Evolutionary conservation across 768 basidiomycete species (phyloP), one percentile per base, ranked within the genome.

Genomic region (Leucosporidium yakuticum): DNA sequence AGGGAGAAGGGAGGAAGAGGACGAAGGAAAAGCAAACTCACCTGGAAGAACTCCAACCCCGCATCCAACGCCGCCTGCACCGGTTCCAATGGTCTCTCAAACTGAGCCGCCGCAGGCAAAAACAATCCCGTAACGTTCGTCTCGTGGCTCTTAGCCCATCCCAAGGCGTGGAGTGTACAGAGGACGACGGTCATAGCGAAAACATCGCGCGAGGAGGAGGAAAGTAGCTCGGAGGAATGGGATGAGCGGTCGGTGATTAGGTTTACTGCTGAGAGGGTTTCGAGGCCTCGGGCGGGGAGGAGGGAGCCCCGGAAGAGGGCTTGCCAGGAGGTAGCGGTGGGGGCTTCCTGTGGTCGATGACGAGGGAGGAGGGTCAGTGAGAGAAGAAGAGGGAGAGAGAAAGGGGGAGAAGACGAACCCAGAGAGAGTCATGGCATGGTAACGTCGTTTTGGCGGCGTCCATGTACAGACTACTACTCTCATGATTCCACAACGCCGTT

Each of bases 181-280:
- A 72, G 51, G n/a, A 72, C 58, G 29, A 56, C 50, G 34, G 32
- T 51, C n/a, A 72, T 58, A 25, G 70, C 70, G 32, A 72, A 72
- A 2, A 39, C 29, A 49, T 72, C 68, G 29, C 68, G 62, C 25
- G 57, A 54, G 58, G 64, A 19, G 32, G 64, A 21, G 21, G 29
- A 19, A 54, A 69, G 59, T 29, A n/a, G 23, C 36, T 34, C 12
- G 7, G 58, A 34, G 39, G 51, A 11, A 23, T 65, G 31, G 27
- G 60, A 25, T 0, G 47, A 11, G 27, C 9, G 47, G 60, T 56
- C 25, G 60, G 49, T 20, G 65, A 47, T 47, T 39, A 60, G 64
- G 6, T 57, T 64, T 19, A 72, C 60, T 1, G 67, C 67, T 9
- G 32, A 19, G 64, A 66, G n/a, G 58, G 65, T 17, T 57, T 57